phyloP scores from a whole-genome alignment of 2,329 filamentous ascomycete species.

The Aspergillus sp. region DNA sequence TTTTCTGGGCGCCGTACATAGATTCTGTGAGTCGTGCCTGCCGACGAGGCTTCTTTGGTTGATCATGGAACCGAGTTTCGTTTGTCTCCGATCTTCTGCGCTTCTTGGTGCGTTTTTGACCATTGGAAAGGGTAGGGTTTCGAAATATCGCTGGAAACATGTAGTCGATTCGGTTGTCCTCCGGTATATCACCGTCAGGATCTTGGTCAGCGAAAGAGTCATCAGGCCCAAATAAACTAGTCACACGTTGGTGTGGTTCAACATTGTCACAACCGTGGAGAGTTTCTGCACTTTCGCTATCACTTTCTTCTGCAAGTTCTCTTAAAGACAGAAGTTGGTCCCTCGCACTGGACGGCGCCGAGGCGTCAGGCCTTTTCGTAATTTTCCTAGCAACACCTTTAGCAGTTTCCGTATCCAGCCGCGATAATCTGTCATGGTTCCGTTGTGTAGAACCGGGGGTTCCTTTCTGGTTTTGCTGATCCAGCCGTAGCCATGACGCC shows the following conservation, averaged over 20 bases:
- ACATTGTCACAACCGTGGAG: slow-evolving; percentile 2
- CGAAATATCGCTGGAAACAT: slow-evolving; percentile 36
- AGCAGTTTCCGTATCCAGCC: slow-evolving; percentile 27
- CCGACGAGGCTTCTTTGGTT: slow-evolving; percentile 26
- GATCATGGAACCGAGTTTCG: slow-evolving; percentile 3
- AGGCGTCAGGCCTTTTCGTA: slow-evolving; percentile 22
- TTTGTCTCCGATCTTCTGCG: slow-evolving; percentile 7
- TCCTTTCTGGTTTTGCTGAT: slow-evolving; percentile 36
- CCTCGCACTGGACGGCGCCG: slow-evolving; percentile 14
- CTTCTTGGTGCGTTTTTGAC: slow-evolving; percentile 23
- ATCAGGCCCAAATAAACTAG: slow-evolving; percentile 21
- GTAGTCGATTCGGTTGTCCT: slow-evolving; percentile 45
- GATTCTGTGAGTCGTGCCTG: slow-evolving; percentile 40
- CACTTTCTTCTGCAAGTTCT: slow-evolving; percentile 29
- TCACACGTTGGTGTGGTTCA: slow-evolving; percentile 14
- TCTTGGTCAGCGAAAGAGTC: slow-evolving; percentile 24
- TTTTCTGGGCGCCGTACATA: slow-evolving; percentile 23
- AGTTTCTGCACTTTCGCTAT: slow-evolving; percentile 26
- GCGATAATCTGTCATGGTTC: slow-evolving; percentile 21
- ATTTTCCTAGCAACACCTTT: slow-evolving; percentile 38
- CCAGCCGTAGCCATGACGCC: slow-evolving; percentile 48
- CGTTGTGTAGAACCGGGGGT: slow-evolving; percentile 17
- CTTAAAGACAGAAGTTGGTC: slow-evolving; percentile 17
- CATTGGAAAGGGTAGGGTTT: slow-evolving; percentile 13
- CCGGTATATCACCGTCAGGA: slow-evolving; percentile 34